A percentile compares a stretch with the other conserved stretches of the same genome.
Conservation (phyloP, 352 stramenopile genomes). For the Globisporangium radiosum region DNA sequence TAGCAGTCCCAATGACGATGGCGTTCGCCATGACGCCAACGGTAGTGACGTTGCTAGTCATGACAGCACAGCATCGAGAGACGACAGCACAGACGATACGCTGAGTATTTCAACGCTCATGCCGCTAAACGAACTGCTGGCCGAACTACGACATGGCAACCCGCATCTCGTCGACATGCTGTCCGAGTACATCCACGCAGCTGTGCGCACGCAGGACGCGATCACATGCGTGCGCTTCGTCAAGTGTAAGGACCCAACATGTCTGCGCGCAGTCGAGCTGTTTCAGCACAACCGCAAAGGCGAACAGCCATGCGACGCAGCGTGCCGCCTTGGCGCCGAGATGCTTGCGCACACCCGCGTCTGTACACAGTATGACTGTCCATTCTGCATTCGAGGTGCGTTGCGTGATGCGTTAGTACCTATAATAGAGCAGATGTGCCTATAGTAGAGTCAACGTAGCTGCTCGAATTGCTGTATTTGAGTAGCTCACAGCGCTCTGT, state of each 20-base stretch:
- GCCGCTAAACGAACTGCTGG: constrained; percentile 21
- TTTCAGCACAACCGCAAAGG: constrained; percentile 14
- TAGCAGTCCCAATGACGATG: no score
- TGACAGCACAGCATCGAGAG: neutral
- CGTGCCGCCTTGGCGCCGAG: constrained; percentile 17
- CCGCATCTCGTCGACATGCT: constrained; percentile 21
- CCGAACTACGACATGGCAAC: constrained; percentile 17
- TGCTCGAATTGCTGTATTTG: neutral
- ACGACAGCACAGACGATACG: neutral
- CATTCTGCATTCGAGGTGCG: constrained; percentile 35
- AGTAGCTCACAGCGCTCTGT: neutral
- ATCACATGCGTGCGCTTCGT: constrained; percentile 17
- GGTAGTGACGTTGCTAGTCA: no score
- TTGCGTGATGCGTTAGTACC: neutral
- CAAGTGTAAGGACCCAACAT: constrained; percentile 21
- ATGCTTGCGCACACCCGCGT: constrained; percentile 22
- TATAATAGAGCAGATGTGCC: neutral
- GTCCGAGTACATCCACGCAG: constrained; percentile 26
- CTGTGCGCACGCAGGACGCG: constrained; percentile 24
- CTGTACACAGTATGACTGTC: constrained; percentile 14
- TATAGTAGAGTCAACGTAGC: neutral
- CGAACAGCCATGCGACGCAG: constrained; percentile 16
- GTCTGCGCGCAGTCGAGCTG: constrained; percentile 14
- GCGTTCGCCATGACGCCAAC: no score
- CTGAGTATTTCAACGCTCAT: constrained; percentile 1